Conservation (phyloP, 257 asterid genomes). For the Rauvolfia tetraphylla region DNA sequence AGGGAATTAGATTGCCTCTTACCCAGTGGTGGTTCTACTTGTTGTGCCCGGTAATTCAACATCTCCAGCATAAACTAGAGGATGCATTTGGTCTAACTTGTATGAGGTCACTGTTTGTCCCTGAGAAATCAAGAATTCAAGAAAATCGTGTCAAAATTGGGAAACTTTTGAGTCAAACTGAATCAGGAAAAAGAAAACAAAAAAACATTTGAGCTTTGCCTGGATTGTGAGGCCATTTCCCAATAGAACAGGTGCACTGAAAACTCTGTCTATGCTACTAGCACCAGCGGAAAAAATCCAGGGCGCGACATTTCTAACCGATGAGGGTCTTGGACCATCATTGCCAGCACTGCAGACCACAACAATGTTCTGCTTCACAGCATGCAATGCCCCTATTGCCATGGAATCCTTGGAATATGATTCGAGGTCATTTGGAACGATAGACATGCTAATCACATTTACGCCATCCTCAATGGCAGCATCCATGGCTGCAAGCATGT, state of each 20-base stretch:
- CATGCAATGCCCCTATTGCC: conserved; percentile 40
- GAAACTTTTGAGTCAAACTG: too few relatives aligned
- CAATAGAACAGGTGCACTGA: conserved; percentile 26
- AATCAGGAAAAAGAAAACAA: too few relatives aligned
- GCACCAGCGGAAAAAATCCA: conserved; percentile 46
- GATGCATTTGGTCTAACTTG: conserved; percentile 22
- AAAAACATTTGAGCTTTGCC: conserved; percentile 12
- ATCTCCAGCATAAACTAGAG: conserved; percentile 35
- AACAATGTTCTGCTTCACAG: conserved; percentile 26
- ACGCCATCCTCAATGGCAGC: conserved; percentile 50
- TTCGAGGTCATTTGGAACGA: conserved; percentile 15
- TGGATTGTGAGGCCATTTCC: conserved; percentile 30
- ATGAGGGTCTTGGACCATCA: conserved; percentile 23
- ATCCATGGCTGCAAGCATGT: conserved; percentile 39
- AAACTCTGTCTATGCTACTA: conserved; percentile 32
- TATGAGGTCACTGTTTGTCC: conserved; percentile 43
- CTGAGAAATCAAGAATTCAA: conserved; percentile 15
- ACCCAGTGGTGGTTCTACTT: conserved; percentile 28
- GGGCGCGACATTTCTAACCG: conserved; percentile 38
- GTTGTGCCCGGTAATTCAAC: conserved; percentile 43
- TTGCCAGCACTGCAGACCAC: conserved; percentile 45
- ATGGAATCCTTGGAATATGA: conserved; percentile 16
- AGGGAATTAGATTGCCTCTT: not conserved
- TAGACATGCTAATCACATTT: conserved; percentile 25
- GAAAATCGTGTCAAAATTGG: not conserved